A percentile compares a stretch with the other conserved stretches of the same genome.
Evolutionary conservation across 345 rosid genomes (phyloP).

Genomic region (Gossypium turneri): DNA sequence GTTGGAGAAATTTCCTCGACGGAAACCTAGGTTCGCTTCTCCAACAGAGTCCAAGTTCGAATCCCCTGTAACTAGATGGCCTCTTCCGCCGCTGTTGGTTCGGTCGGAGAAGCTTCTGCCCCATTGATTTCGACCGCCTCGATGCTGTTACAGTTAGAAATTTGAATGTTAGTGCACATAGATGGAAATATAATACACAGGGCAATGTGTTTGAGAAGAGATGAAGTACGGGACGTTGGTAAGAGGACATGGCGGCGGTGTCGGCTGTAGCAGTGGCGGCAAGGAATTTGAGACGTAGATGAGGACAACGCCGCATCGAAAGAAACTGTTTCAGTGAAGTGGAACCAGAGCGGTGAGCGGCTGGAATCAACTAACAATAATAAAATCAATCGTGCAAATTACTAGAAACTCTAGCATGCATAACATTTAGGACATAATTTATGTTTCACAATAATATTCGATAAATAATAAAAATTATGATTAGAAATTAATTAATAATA

Average conservation of each 20-base stretch:
- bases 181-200: not conserved
- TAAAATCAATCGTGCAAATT: too few relatives aligned
- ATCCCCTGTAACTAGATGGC: constrained; percentile 37
- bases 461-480: too few relatives aligned
- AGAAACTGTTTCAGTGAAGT: not conserved
- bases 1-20: constrained; percentile 25
- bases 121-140: constrained; percentile 51
- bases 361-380: too few relatives aligned
- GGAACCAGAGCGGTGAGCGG: not conserved
- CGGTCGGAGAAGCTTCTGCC: constrained; percentile 55
- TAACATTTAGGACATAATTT: too few relatives aligned
- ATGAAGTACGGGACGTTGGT: constrained; percentile 42
- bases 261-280: constrained; percentile 25
- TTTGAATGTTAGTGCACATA: not conserved
- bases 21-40: constrained; percentile 40
- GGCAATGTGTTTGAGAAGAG: not conserved
- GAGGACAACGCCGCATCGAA: constrained; percentile 38
- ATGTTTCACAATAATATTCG: too few relatives aligned
- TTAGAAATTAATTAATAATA: too few relatives aligned
- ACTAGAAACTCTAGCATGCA: too few relatives aligned
- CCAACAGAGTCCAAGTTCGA: constrained; percentile 44
- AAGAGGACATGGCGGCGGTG: constrained; percentile 42
- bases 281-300: constrained; percentile 16
- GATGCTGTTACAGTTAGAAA: constrained; percentile 37
- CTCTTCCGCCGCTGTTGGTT: constrained; percentile 33